These are phyloP conservation scores for Dactylellina haptotyla DNA, from an alignment of 2,329 filamentous ascomycete species.

Conservation along the genomic window DNA sequence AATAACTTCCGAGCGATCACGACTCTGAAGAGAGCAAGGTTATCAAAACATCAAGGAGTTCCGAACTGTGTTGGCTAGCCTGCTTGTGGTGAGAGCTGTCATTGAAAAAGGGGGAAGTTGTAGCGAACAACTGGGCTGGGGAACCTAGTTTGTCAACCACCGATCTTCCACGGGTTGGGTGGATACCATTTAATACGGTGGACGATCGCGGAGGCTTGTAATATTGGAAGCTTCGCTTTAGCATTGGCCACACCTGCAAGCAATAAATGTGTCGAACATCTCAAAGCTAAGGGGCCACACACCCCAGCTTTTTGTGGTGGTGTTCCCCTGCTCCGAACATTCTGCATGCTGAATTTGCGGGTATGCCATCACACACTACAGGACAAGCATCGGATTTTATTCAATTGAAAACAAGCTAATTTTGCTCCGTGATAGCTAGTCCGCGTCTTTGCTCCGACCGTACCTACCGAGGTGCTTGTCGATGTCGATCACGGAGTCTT, in stretches of 20 bases:
- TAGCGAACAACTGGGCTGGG: not conserved
- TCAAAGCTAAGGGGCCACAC: too few relatives aligned
- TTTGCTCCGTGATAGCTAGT: too few relatives aligned
- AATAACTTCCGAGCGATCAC: slow-evolving; percentile 46
- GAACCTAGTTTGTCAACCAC: not conserved
- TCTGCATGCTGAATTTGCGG: not conserved
- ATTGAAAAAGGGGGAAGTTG: slow-evolving; percentile 16
- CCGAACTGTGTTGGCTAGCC: not conserved
- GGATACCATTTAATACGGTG: slow-evolving; percentile 21
- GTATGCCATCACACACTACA: not conserved
- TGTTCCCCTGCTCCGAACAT: not conserved
- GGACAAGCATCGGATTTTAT: not conserved
- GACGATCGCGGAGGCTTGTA: slow-evolving; percentile 13
- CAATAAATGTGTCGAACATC: not conserved
- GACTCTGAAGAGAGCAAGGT: slow-evolving; percentile 1
- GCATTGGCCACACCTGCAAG: not conserved
- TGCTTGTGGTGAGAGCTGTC: not conserved
- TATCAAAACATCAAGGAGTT: not conserved
- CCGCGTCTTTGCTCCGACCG: too few relatives aligned
- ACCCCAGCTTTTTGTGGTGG: too few relatives aligned
- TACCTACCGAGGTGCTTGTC: slow-evolving; percentile 1
- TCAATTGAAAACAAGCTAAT: too few relatives aligned
- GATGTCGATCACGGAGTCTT: slow-evolving; percentile 24
- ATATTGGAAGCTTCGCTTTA: slow-evolving; percentile 18
- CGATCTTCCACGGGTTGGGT: slow-evolving; percentile 20